Evolutionary conservation across 164 flowering plant genomes (phyloP), one percentile per base, ranked within the genome.

Genomic region (Saururus chinensis): DNA sequence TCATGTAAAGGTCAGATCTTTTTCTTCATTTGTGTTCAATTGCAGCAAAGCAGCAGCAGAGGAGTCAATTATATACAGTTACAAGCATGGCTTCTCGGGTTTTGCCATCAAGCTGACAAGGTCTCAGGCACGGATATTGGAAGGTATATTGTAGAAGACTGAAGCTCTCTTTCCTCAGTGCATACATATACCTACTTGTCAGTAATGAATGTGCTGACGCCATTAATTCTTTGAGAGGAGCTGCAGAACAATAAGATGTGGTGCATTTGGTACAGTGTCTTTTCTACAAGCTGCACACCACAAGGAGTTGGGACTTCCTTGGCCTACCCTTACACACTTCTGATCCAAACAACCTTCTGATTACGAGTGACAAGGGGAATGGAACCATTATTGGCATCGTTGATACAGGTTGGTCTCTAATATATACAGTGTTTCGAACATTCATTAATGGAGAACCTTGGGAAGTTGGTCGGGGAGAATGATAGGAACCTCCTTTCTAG

Each of bases 291-390:
- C 83, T 84, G 3, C 90, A 80, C 65, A 92, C 98, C 0, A 88
- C 98, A 11, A 81, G 62, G 65, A 82, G 96, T 48, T 92, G 96
- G 96, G 92, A 92, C 59, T 92, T 84, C 61, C 26, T 88, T 9
- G 89, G 96, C 5, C 69, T 92, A 12, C 82, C 86, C 20, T 42
- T 42, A 42, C 49, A 42, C 49, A 45, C 60, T 19, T 72, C 66
- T 0, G 80, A 75, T 0, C 63, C 40, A 63, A 81, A 92, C 62
- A 79, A 76, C 21, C 52, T 68, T 35, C 53, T 64, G 55, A 14
- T 55, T 7, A 89, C 84, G 70, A 83, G 83, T 37, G 56, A 84
- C 62, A 74, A 83, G 56, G 60, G 59, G 4, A 56, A 56, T 10
- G 68, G 68, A 20, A 35, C 59, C 0, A 64, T 86, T 30, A 81